A percentile compares a stretch with the other conserved stretches of the same genome.
Evolutionary conservation across 106 monocot genomes (phyloP).

Genomic region (Phalaenopsis aphrodite): DNA sequence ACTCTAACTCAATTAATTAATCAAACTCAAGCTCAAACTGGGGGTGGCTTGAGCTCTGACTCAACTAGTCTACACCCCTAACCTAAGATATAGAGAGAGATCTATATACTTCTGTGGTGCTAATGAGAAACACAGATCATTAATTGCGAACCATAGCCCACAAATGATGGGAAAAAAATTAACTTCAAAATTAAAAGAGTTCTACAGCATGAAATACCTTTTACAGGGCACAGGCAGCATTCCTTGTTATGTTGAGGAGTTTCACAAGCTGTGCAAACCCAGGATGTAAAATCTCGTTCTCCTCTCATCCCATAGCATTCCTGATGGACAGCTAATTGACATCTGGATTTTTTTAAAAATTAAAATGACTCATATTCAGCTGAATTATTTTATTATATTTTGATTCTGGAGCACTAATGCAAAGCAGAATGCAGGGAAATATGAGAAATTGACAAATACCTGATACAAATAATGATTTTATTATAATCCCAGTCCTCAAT

Average conservation of each 20-base stretch:
- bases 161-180: not conserved
- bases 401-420: not conserved
- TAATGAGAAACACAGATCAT: no score
- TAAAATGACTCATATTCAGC: not conserved
- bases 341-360: constrained; percentile 32
- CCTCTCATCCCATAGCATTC: constrained; percentile 93
- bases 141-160: not conserved
- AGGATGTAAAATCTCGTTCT: constrained; percentile 76
- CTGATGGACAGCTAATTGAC: constrained; percentile 98
- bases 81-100: no score
- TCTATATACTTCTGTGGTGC: no score
- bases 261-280: constrained; percentile 97
- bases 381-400: not conserved
- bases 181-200: not conserved
- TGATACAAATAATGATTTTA: constrained; percentile 96
- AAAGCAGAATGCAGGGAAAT: not conserved
- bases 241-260: constrained; percentile 53
- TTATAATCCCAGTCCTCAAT: constrained; percentile 99
- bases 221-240: constrained; percentile 96
- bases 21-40: no score
- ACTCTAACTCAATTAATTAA: no score
- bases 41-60: no score
- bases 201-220: constrained; percentile 32
- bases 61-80: no score
- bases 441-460: constrained; percentile 26